These are phyloP conservation scores for Solanum paucissectum DNA, from an alignment of 257 asterid species.

Conservation along the genomic window DNA sequence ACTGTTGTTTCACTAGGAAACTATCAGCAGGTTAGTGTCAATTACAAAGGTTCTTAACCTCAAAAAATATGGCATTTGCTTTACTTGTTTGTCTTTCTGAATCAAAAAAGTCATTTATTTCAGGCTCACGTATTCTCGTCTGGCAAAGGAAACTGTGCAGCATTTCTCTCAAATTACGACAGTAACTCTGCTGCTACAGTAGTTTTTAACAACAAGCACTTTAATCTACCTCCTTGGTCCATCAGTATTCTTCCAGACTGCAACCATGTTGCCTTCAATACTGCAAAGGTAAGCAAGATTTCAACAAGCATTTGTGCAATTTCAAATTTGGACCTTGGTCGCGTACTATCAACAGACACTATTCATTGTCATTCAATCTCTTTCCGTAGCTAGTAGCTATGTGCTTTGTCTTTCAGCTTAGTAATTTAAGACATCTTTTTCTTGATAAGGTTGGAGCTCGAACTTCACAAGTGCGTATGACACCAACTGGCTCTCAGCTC, in stretches of 20 bases:
- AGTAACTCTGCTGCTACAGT: conserved; percentile 30
- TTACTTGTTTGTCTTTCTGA: not conserved
- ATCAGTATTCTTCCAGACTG: conserved; percentile 72
- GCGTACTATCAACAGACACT: not conserved
- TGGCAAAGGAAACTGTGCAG: conserved; percentile 39
- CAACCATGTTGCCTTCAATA: conserved; percentile 43
- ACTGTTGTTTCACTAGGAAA: conserved; percentile 33
- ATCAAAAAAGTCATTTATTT: not conserved
- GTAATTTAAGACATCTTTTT: not conserved
- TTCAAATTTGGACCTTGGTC: not conserved
- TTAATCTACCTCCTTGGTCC: conserved; percentile 67
- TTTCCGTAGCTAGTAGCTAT: not conserved
- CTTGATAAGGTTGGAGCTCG: conserved; percentile 31
- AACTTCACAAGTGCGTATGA: conserved; percentile 34
- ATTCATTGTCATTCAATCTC: not conserved
- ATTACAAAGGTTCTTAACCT: not conserved
- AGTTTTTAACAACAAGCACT: conserved; percentile 32
- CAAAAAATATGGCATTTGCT: not conserved
- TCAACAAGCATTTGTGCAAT: not conserved
- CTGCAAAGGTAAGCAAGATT: conserved; percentile 37
- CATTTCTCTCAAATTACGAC: conserved; percentile 53
- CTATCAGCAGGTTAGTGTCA: conserved; percentile 32
- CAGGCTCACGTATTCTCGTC: conserved; percentile 46
- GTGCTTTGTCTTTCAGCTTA: not conserved
- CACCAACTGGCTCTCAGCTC: conserved; percentile 16